These are phyloP conservation scores for Myriosclerotinia duriaeana DNA, from an alignment of 2,329 filamentous ascomycete species.

Conservation along the genomic window DNA sequence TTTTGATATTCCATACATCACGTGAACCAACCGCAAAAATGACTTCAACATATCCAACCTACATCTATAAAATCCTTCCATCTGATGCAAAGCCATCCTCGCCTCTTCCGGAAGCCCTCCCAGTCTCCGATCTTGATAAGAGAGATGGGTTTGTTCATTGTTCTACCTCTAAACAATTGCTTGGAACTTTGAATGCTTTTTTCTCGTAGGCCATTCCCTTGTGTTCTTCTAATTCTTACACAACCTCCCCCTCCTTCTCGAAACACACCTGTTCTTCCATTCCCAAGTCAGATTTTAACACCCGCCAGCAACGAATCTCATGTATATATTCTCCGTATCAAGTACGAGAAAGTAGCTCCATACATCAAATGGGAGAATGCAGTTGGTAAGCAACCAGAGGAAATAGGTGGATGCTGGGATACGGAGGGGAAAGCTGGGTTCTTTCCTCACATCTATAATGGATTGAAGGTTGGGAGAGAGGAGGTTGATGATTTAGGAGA, in stretches of 20 bases:
- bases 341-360: conserved; percentile 31
- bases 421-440: conserved; percentile 30
- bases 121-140: conserved; percentile 36
- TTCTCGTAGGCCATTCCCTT: conserved; percentile 27
- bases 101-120: conserved; percentile 34
- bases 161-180: conserved; percentile 34
- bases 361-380: conserved; percentile 35
- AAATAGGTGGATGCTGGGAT: conserved; percentile 36
- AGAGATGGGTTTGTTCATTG: conserved; percentile 38
- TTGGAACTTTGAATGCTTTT: conserved; percentile 36
- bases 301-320: conserved; percentile 5
- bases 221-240: neutral
- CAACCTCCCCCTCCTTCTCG: neutral
- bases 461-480: conserved; percentile 33
- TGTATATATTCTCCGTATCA: conserved; percentile 35
- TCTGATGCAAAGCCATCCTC: conserved; percentile 29
- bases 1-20: too few relatives aligned
- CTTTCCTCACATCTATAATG: conserved; percentile 39
- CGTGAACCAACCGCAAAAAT: conserved; percentile 20
- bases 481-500: conserved; percentile 33
- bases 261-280: too few relatives aligned
- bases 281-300: neutral
- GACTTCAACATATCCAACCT: conserved; percentile 32
- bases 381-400: conserved; percentile 31
- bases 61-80: conserved; percentile 41